Evolutionary conservation across 2,329 filamentous ascomycete genomes (phyloP).

Genomic region (Aspergillus sp.): DNA sequence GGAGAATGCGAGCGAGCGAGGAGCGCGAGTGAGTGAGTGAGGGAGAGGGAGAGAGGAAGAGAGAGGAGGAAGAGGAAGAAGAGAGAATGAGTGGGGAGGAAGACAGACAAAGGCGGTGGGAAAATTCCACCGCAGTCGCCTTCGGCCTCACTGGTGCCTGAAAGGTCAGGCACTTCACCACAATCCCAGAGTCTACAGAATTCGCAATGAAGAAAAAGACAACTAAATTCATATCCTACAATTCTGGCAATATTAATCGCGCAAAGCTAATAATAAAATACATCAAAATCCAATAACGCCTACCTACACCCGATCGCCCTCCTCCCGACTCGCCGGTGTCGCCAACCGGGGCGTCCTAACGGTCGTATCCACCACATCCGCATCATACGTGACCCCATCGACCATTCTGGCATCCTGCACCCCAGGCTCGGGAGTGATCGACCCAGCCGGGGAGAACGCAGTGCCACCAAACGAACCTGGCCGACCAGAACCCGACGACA

Average conservation of each 20-base stretch:
- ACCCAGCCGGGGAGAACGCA: slow-evolving; percentile 36
- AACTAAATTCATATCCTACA: background rate
- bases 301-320: slow-evolving; percentile 1
- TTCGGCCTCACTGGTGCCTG: too few species aligned
- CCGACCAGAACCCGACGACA: slow-evolving; percentile 29
- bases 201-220: too few species aligned
- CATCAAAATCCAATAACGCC: background rate
- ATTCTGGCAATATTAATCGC: background rate
- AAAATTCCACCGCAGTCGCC: background rate
- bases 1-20: slow-evolving; percentile 23
- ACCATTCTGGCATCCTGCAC: slow-evolving; percentile 60
- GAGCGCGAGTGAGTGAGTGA: slow-evolving; percentile 18
- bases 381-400: slow-evolving; percentile 63
- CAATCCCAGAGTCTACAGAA: too few species aligned
- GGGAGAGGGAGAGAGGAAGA: background rate
- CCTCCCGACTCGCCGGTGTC: slow-evolving; percentile 23
- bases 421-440: slow-evolving; percentile 38
- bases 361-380: slow-evolving; percentile 64
- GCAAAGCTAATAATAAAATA: background rate
- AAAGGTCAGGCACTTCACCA: background rate
- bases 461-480: slow-evolving; percentile 42
- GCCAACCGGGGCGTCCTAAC: slow-evolving; percentile 56
- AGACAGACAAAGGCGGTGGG: background rate
- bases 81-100: background rate
- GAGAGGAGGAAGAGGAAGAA: background rate